These are phyloP conservation scores for Cornus florida DNA, from an alignment of 148 eudicot genomes.

Conservation along the genomic window DNA sequence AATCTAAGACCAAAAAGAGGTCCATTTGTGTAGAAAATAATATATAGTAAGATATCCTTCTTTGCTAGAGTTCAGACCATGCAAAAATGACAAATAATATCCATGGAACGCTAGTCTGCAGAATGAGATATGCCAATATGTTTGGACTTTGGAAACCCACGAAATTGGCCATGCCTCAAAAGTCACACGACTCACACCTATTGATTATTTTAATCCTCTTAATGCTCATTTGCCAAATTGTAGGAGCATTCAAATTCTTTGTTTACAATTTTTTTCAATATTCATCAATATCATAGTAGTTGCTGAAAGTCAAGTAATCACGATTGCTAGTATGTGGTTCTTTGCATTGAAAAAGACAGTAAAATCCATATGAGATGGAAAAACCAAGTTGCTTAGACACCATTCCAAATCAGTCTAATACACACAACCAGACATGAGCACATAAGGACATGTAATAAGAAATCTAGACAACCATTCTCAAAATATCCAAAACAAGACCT, in stretches of 20 bases:
- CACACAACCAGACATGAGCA: not conserved
- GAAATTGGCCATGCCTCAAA: conserved; percentile 3
- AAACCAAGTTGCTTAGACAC: not conserved
- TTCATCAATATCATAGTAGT: not conserved
- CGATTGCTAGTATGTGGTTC: not conserved
- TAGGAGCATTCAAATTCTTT: not conserved
- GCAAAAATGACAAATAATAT: too few relatives aligned
- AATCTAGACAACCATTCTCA: not conserved
- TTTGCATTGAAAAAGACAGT: not conserved
- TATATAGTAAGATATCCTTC: not conserved
- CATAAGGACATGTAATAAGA: not conserved
- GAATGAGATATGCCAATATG: not conserved
- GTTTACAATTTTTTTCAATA: not conserved
- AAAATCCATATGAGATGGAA: not conserved
- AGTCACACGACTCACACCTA: not conserved
- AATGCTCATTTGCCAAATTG: not conserved
- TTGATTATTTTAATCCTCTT: not conserved
- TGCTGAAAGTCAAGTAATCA: not conserved
- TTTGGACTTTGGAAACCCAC: not conserved
- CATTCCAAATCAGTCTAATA: not conserved
- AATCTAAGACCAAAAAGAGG: not conserved
- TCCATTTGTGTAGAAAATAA: not conserved
- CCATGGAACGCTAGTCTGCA: not conserved
- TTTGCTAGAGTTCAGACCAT: not conserved
- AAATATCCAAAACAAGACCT: not conserved